Evolutionary conservation across 495 filamentous ascomycete genomes (phyloP), one percentile per base, ranked within the genome.

Genomic region (Daldinia decipiens): DNA sequence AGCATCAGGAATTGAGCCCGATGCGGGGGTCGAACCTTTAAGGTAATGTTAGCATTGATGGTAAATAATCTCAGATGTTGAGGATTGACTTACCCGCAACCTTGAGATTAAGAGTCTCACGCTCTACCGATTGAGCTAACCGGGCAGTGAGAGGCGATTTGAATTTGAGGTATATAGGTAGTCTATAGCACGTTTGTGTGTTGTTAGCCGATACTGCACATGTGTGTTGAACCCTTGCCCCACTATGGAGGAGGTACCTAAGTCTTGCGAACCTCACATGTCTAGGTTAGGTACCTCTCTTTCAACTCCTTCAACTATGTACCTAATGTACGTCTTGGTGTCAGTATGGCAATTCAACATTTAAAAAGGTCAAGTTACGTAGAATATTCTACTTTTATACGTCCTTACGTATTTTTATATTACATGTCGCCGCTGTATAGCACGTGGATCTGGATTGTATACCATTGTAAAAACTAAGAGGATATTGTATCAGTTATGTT

Each of bases 71-170:
- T 24, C 21, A 24, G 21, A 1, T 2, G 21, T 24, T 24, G 21
- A 24, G 21, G 21, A 24, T 24, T 24, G 21, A 24, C 67, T 66
- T 58, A 87, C 86, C 86, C 85, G 81, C 85, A 87, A 84, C 86
- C 86, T 89, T 89, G 83, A 87, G 86, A 88, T 89, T 91, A 91
- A 91, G 88, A 91, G 89, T 91, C 89, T 89, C 86, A 91, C 89
- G 89, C 89, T 91, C 89, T 90, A 89, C 88, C 88, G 88, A 91
- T 90, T 91, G 89, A 91, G 88, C 88, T 90, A 91, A 87, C 87
- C 78, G 78, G 82, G 74, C 74, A n/a, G 50, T 52, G 12, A 27
- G 1, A 15, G 24, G 0, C 5, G 26, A 7, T 2, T 7, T 6
- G 24, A 2, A 6, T 52, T 52, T 52, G 13, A 1, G 4, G 12